Evolutionary conservation across 805 yeast species (phyloP), one percentile per base, ranked within the genome.

Genomic region (Candida argentea): DNA sequence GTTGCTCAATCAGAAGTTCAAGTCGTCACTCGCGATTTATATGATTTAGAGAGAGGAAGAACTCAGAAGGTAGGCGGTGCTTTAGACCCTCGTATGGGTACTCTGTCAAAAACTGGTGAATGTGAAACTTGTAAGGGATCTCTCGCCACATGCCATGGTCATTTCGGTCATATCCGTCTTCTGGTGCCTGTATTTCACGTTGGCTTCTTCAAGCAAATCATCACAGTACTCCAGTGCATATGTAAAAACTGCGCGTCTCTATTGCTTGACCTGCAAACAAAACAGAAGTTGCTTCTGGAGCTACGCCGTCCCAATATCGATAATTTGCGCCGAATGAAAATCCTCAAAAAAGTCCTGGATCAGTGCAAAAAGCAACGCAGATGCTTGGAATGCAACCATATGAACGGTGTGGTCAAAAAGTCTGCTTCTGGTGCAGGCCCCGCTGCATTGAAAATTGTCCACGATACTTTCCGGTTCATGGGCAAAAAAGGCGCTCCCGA

Each of bases 141-240:
- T 41, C 60, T 91, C 38, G 94, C 95, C 0, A 72, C 94, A 2
- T 91, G 99, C 53, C 96, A 89, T 57, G 99, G 99, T 33, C 99
- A 91, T 59, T 91, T 91, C 52, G 99, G 99, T 23, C 95, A 93
- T 47, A 73, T 91, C 38, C 73, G 84, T 44, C 67, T 91, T 29
- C 95, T 97, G 0, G 62, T 91, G 25, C 99, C 99, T 2, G 97
- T 87, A 9, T 91, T 89, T 60, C 98, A 91, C 48, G 91, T 91
- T 26, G 99, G 99, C 12, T 91, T 87, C 53, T 91, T 91, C 67
- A 89, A 89, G 52, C 77, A 87, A 24, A 81, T 85, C 14, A 81
- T 91, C 39, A 80, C 76, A 46, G 86, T 91, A 22, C 57, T 91
- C 31, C 98, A 91, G 53, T 73, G 83, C 30, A 76, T 91, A 36